Evolutionary conservation across 495 filamentous ascomycete species (phyloP), one percentile per base, ranked within the genome.

Genomic region (Aspergillus sparsus): DNA sequence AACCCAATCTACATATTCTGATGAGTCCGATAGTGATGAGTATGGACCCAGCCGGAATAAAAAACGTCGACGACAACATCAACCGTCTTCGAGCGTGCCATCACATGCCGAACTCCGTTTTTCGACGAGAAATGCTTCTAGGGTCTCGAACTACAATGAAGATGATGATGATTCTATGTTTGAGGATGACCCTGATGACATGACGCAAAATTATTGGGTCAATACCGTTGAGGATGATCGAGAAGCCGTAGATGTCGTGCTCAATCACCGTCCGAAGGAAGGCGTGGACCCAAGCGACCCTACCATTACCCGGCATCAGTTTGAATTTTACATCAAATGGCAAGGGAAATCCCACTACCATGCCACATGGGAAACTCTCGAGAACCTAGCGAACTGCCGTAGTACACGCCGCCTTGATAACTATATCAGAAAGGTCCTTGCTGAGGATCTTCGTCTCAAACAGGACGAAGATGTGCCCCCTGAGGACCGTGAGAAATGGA

Each of bases 261-360:
- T 98, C 47, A 89, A 96, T 62, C 91, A 97, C 70, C 84, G 90
- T 36, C 73, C 87, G 10, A 90, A 86, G 69, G 87, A 90, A 37
- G 91, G 81, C 47, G 78, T 82, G 31, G 80, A 86, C 75, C 73
- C 85, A 34, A 71, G 75, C 31, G 76, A 80, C 18, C 67, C 72
- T n/a, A 78, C 86, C 54, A 61, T 84, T 41, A 82, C 80, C 18
- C 89, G 89, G 61, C 84, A 91, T 55, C 89, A 97, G 65, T 97
- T 92, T 62, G 89, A 96, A 60, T 98, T 91, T 71, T 91, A 88
- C 68, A 93, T 99, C 66, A 99, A 99, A 80, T 99, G 94, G 94
- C 91, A 97, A 73, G 89, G 85, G 61, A 89, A 91, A 74, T 95
- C 94, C 21, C 90, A 98, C 71, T 90, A 92, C 64, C 94, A 99